Percentiles rank a stretch among this genome's conserved stretches.
phyloP scores from a whole-genome alignment of 1,284 basidiomycete genomes.

The Omphalotus olearius region DNA sequence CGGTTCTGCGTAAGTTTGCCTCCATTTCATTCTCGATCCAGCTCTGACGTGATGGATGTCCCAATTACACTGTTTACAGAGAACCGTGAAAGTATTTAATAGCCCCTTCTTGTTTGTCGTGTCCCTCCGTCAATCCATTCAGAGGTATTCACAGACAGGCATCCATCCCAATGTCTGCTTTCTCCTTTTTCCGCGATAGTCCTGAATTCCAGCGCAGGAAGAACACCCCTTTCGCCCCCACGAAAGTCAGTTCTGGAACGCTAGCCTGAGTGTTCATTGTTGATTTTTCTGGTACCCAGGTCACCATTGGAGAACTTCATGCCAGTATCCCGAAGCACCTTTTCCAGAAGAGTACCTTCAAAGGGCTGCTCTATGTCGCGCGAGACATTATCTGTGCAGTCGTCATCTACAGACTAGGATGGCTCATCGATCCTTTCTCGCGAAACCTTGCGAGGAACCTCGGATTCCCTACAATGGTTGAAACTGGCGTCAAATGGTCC shows the following conservation, averaged over 20 bases:
- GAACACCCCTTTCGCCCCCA: slow-evolving; percentile 35
- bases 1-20: too few relatives aligned
- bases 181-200: slow-evolving; percentile 34
- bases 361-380: slow-evolving; percentile 54
- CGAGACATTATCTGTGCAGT: slow-evolving; percentile 54
- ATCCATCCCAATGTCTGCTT: not conserved
- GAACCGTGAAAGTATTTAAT: too few relatives aligned
- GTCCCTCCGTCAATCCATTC: too few relatives aligned
- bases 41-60: too few relatives aligned
- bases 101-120: too few relatives aligned
- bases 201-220: slow-evolving; percentile 40
- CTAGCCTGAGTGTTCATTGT: not conserved
- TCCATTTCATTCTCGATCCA: not conserved
- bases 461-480: slow-evolving; percentile 23
- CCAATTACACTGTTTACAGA: too few relatives aligned
- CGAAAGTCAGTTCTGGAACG: slow-evolving; percentile 6
- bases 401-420: slow-evolving; percentile 53
- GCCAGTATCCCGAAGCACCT: slow-evolving; percentile 57
- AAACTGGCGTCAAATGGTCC: slow-evolving; percentile 36
- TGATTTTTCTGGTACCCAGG: slow-evolving; percentile 23
- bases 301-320: slow-evolving; percentile 43
- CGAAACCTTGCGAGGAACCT: slow-evolving; percentile 23
- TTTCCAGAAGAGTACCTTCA: slow-evolving; percentile 63
- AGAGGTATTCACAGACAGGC: too few relatives aligned
- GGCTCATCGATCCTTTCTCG: slow-evolving; percentile 49